Percentiles rank a stretch among this genome's conserved stretches.
Conservation (phyloP, 768 basidiomycete genomes). For the Hydnomerulius pinastri region DNA sequence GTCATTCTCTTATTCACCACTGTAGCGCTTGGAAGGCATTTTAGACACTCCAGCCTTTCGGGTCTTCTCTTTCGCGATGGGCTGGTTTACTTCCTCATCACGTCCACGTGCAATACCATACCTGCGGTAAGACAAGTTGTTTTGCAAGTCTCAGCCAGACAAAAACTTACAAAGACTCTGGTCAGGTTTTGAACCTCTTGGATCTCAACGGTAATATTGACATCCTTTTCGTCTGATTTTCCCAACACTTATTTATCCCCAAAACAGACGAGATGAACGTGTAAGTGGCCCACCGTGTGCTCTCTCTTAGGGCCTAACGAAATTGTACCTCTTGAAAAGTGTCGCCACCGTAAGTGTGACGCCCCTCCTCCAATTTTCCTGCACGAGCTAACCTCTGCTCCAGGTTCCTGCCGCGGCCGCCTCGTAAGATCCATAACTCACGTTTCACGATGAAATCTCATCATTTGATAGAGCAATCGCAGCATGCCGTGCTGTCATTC, state of each 20-base stretch:
- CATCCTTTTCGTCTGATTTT: too few species aligned
- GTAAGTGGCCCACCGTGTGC: too few species aligned
- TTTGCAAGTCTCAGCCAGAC: neutral
- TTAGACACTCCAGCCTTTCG: conserved; percentile 62
- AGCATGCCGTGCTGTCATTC: conserved; percentile 68
- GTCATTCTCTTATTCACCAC: conserved; percentile 58
- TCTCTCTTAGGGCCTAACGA: too few species aligned
- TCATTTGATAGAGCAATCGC: conserved; percentile 45
- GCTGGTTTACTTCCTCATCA: conserved; percentile 65
- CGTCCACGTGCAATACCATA: conserved; percentile 65
- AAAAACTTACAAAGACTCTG: too few species aligned
- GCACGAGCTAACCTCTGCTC: too few species aligned
- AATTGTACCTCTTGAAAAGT: too few species aligned
- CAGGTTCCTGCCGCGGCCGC: conserved; percentile 67
- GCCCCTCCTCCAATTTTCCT: too few species aligned
- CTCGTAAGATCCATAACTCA: conserved; percentile 46
- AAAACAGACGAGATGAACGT: too few species aligned
- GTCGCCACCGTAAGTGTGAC: too few species aligned
- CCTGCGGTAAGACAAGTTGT: conserved; percentile 53
- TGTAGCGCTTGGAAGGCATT: conserved; percentile 46
- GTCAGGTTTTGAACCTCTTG: too few species aligned
- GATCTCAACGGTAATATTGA: too few species aligned
- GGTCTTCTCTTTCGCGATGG: conserved; percentile 73
- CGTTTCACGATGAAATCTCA: conserved; percentile 5
- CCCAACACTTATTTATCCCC: too few species aligned